phyloP scores from a whole-genome alignment of 306 rosid genomes.

The Acacia crassicarpa region DNA sequence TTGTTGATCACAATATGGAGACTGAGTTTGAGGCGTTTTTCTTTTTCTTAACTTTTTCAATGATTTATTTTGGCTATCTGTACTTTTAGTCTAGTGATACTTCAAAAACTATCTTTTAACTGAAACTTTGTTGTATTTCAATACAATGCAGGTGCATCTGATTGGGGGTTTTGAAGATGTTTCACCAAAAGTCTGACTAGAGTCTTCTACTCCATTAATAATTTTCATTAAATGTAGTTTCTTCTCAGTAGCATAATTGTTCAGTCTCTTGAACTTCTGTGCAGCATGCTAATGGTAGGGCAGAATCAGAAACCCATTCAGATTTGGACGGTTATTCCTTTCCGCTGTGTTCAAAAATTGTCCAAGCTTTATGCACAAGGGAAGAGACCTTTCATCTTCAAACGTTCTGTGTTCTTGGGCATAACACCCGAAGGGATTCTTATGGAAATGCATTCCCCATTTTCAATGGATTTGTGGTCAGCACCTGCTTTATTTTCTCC shows the following conservation, averaged over 20 bases:
- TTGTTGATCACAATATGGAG: conserved; percentile 45
- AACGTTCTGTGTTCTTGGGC: conserved; percentile 75
- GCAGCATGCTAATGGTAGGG: conserved; percentile 59
- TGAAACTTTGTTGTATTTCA: conserved; percentile 19
- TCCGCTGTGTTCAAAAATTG: conserved; percentile 69
- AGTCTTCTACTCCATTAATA: conserved; percentile 49
- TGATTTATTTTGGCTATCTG: not conserved
- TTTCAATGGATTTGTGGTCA: conserved; percentile 74
- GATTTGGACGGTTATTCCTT: conserved; percentile 60
- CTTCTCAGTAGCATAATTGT: conserved; percentile 37
- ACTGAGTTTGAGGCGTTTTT: conserved; percentile 59
- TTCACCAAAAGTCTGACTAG: conserved; percentile 53
- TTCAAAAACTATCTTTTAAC: conserved; percentile 8
- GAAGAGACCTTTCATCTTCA: conserved; percentile 70
- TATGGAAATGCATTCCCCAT: conserved; percentile 58
- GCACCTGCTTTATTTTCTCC: conserved; percentile 34
- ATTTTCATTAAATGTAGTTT: conserved; percentile 43
- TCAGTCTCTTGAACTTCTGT: conserved; percentile 52
- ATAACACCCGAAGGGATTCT: conserved; percentile 71
- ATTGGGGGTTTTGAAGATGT: conserved; percentile 87
- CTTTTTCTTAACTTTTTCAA: conserved; percentile 18
- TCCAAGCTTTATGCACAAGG: conserved; percentile 55
- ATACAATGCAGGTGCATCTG: conserved; percentile 72
- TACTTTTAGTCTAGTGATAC: not conserved
- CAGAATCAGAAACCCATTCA: conserved; percentile 34